Base-by-base conservation (phyloP, 2,329 filamentous ascomycete species). In the Erysiphe neolycopersici region DNA sequence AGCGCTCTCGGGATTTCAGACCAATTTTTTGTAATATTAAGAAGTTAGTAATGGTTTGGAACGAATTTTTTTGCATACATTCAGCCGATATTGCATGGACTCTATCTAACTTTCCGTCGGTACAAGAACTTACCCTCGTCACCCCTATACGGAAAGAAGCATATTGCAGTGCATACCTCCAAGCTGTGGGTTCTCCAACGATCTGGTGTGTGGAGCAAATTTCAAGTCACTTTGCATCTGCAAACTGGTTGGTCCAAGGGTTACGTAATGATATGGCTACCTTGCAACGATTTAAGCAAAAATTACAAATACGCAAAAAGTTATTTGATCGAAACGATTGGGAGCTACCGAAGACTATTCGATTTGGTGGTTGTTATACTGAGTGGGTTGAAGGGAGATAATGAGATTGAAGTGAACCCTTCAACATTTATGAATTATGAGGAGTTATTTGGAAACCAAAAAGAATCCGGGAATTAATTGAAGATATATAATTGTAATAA, bases 11-110 rank as follows among this genome's bases (percentile, higher is more conserved):
- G 19, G 41, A 42, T 16, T 42, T 19, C 26, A 19, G 12, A 12
- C 5, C 30, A 1, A 42, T 42, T 3, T 42, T 42, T 31, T 31
- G 41, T 14, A 33, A 31, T 16, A 35, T 42, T 17, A 35, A 42
- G 30, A 42, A 42, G 31, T 16, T 42, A 19, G 33, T 42, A 13
- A 32, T 42, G 14, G 41, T 42, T 19, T 42, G 41, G 41, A 42
- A 31, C 17, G 41, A 42, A n/a, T 42, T 42, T 18, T 42, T 42
- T 32, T 42, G 41, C 17, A 31, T 42, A 13, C 41, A 42, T 26
- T 33, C 41, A 18, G 31, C 41, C 30, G 41, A 42, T 42, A 42
- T 42, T 35, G 33, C 41, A 12, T 42, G 41, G 41, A 42, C 41
- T 13, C 17, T 42, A 35, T 42, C 41, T 19, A 42, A 42, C 17